Percentiles rank a stretch among this genome's conserved stretches.
These are phyloP conservation scores for Fusarium devonianum DNA, from an alignment of 2,329 filamentous ascomycete genomes.

Conservation along the genomic window DNA sequence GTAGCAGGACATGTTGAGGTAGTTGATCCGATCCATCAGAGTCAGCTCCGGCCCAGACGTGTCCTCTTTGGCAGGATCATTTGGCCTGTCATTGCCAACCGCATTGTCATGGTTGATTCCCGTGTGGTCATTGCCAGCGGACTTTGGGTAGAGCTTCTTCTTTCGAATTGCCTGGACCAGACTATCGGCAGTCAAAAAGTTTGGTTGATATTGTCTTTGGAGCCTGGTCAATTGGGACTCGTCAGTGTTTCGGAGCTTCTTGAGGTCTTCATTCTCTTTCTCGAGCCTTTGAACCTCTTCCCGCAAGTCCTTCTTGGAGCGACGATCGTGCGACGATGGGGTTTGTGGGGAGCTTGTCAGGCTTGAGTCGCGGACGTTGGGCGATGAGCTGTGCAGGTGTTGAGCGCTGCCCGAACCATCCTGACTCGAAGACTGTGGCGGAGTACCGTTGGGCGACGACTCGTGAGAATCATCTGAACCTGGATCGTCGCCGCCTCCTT, in stretches of 20 bases:
- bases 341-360: too few relatives aligned
- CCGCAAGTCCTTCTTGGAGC: too few relatives aligned
- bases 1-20: constrained; percentile 26
- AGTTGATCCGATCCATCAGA: constrained; percentile 27
- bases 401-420: too few relatives aligned
- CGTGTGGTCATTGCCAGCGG: neutral
- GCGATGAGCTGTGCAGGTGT: too few relatives aligned
- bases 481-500: too few relatives aligned
- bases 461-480: too few relatives aligned
- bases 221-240: neutral
- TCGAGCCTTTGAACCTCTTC: neutral
- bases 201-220: neutral
- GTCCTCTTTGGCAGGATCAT: neutral
- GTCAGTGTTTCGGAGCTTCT: neutral
- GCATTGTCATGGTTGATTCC: neutral
- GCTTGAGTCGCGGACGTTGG: too few relatives aligned
- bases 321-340: too few relatives aligned
- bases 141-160: too few relatives aligned
- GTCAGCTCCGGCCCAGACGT: neutral
- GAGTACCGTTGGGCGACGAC: too few relatives aligned
- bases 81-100: neutral
- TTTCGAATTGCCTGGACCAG: constrained; percentile 6
- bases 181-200: constrained; percentile 8
- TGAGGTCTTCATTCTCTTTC: neutral
- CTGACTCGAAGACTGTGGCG: too few relatives aligned